phyloP scores from a whole-genome alignment of 2,329 filamentous ascomycete species.

The Fusarium sp. region DNA sequence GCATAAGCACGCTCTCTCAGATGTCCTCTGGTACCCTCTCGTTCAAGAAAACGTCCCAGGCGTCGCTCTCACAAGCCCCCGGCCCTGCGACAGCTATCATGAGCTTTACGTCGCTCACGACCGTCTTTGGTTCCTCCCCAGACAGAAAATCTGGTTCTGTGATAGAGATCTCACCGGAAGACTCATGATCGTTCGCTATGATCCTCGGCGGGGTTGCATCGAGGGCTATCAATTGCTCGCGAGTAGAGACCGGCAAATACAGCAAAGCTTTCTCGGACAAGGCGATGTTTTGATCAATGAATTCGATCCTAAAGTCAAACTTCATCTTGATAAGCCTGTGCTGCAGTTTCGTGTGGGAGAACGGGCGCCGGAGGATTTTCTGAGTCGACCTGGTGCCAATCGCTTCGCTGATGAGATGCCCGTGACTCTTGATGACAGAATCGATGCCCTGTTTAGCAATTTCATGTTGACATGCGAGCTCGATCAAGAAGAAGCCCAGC shows the following conservation, averaged over 20 bases:
- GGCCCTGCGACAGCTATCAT: conserved; percentile 71
- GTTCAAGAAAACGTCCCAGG: conserved; percentile 76
- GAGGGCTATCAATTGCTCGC: conserved; percentile 83
- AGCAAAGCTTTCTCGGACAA: conserved; percentile 73
- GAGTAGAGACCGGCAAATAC: conserved; percentile 63
- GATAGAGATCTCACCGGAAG: conserved; percentile 79
- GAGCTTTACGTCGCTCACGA: conserved; percentile 80
- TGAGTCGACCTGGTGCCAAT: conserved; percentile 42
- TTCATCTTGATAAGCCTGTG: conserved; percentile 81
- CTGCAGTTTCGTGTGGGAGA: conserved; percentile 61
- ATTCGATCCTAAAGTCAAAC: conserved; percentile 75
- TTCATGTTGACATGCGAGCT: conserved; percentile 72
- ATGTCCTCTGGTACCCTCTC: conserved; percentile 76
- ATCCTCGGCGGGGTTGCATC: conserved; percentile 77
- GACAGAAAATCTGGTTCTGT: conserved; percentile 86
- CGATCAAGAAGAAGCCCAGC: conserved; percentile 48
- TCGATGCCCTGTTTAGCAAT: conserved; percentile 68
- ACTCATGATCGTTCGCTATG: conserved; percentile 80
- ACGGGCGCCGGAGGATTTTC: background rate
- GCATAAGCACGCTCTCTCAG: conserved; percentile 67
- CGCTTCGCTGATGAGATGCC: conserved; percentile 62
- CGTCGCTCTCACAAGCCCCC: conserved; percentile 61
- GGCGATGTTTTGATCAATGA: conserved; percentile 74
- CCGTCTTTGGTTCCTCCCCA: conserved; percentile 85
- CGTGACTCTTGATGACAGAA: conserved; percentile 60